Evolutionary conservation across 106 monocot genomes (phyloP), one percentile per base, ranked within the genome.

Genomic region (Phalaenopsis aphrodite): DNA sequence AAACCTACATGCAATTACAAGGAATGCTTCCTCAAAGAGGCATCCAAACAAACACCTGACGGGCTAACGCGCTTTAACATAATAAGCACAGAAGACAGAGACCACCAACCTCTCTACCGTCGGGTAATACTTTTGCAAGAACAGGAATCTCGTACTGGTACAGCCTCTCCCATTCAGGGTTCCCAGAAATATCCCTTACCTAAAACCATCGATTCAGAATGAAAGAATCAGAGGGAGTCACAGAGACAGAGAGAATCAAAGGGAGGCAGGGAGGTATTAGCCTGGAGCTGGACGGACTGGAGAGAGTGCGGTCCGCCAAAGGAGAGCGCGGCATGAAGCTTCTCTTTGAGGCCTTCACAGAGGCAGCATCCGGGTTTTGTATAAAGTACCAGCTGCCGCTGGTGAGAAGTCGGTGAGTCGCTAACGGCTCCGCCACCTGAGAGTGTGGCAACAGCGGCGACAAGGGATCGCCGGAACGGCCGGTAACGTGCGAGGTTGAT

Each of bases 271-370:
- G 12, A n/a, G 15, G 24, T 41, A n/a, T n/a, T 38, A 42, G 77
- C 95, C 87, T 91, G 90, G 71, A 97, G 86, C 19, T 90, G 79
- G 81, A 96, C 84, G 65, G 84, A 83, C 41, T 78, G 72, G 71
- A 97, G 92, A 55, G 94, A 87, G 17, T 87, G 75, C 7, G 83
- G 75, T 2, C 89, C 92, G 64, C 47, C 85, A 56, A 93, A 87
- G 52, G 91, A 89, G 82, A 92, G 81, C 30, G 99, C 95, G 16
- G 83, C 86, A 9, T 87, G 67, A 82, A 99, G 99, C 87, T 99
- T 99, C 87, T 95, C 93, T 82, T 99, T 95, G 73, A 99, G 89
- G 47, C 93, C 95, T 37, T 95, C 99, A 86, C 95, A 99, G 79
- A 95, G 93, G 86, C 99, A 99, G 85, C 99, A 95, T 5, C 93